Base-by-base conservation (phyloP, 1,284 basidiomycete species). In the Pseudozyma flocculosa region DNA sequence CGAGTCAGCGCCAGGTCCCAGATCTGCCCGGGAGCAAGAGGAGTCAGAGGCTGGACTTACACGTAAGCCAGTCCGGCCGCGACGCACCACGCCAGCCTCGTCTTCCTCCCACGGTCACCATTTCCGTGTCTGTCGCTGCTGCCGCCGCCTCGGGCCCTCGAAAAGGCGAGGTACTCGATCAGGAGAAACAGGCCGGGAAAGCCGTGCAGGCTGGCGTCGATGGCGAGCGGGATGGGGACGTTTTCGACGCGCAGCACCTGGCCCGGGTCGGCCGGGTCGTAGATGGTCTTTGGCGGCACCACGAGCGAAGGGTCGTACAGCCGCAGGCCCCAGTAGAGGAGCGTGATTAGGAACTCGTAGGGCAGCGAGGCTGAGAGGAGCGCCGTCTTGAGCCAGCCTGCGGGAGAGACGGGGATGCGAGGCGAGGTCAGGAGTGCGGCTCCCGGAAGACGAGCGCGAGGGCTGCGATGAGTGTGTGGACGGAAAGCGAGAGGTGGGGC, bases 121-220 rank as follows among this genome's bases (percentile, higher is more conserved):
- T n/a, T n/a, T n/a, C n/a, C n/a, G n/a, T n/a, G n/a, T n/a, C n/a
- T n/a, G n/a, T n/a, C n/a, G n/a, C n/a, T n/a, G n/a, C n/a, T n/a
- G n/a, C n/a, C n/a, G n/a, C n/a, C n/a, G 26, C 26, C 26, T 11
- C 26, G 7, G 11, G 5, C 26, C 26, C 7, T 11, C 7, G 26
- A 55, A 42, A 64, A 56, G 8, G 52, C 15, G 38, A 59, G 49
- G 30, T 54, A 64, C 45, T 64, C 62, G 24, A 62, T 54, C 29
- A 67, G 43, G 19, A 70, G 38, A 29, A 68, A 68, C 1, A 73
- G 53, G 18, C 67, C 65, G 4, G 70, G 70, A 8, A 65, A 57
- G 4, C 60, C 68, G 48, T 73, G 70, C 44, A 71, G 45, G 30
- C 47, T 48, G n/a, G 68, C 55, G 26, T 73, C 70, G 32, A 62